phyloP scores from a whole-genome alignment of 768 basidiomycete species.

The Hirschioporus abietinus region DNA sequence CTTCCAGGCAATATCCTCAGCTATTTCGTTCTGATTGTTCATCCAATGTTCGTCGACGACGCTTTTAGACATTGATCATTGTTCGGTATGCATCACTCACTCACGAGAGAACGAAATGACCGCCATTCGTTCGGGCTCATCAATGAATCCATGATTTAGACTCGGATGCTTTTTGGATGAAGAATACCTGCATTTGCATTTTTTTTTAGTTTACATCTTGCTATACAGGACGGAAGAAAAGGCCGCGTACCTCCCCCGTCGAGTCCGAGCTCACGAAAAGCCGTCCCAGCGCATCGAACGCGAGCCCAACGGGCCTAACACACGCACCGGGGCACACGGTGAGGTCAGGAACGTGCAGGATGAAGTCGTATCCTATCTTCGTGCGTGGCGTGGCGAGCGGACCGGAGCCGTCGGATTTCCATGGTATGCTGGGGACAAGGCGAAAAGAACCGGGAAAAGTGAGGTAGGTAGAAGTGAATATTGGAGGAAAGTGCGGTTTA shows the following conservation, averaged over 20 bases:
- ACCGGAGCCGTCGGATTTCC: neutral
- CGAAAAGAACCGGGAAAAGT: neutral
- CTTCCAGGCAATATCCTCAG: too few relatives aligned
- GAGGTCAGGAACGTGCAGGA: conserved; percentile 36
- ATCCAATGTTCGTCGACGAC: too few relatives aligned
- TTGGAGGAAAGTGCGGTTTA: neutral
- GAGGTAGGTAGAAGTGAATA: neutral
- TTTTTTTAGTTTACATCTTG: neutral
- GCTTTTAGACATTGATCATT: too few relatives aligned
- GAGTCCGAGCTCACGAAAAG: conserved; percentile 39
- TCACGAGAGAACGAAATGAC: too few relatives aligned
- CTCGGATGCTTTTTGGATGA: neutral
- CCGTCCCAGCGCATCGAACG: conserved; percentile 29
- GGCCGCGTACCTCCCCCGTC: conserved; percentile 30
- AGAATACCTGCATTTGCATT: neutral
- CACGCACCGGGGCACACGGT: conserved; percentile 35
- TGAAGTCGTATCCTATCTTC: conserved; percentile 19
- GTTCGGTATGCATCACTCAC: too few relatives aligned
- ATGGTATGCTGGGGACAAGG: neutral
- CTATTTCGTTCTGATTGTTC: too few relatives aligned
- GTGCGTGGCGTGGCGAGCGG: conserved; percentile 18
- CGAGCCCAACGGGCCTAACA: conserved; percentile 40
- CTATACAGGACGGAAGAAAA: neutral
- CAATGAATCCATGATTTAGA: neutral
- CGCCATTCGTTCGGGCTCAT: too few relatives aligned